A percentile compares a stretch with the other conserved stretches of the same genome.
These are phyloP conservation scores for Talaromyces trachyspermus DNA, from an alignment of 495 filamentous ascomycete species.

Conservation along the genomic window DNA sequence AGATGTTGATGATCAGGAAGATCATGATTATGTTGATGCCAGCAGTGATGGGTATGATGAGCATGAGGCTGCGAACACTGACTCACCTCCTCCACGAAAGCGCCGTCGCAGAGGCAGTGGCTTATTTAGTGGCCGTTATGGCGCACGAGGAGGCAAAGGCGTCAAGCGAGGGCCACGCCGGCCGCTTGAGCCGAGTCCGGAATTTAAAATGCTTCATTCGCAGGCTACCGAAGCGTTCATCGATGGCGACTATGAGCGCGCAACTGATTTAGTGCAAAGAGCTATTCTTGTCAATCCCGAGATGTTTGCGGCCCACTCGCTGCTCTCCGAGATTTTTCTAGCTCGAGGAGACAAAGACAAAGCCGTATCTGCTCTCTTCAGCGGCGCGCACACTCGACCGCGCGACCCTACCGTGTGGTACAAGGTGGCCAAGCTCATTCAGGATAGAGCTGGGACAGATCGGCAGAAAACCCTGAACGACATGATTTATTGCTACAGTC, in stretches of 20 bases:
- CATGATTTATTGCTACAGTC: conserved; percentile 61
- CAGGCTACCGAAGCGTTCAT: conserved; percentile 65
- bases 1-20: background rate
- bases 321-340: conserved; percentile 65
- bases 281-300: conserved; percentile 80
- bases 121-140: conserved; percentile 34
- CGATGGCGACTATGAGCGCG: conserved; percentile 54
- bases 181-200: conserved; percentile 60
- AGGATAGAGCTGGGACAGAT: conserved; percentile 52
- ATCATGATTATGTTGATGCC: background rate
- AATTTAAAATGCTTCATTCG: conserved; percentile 67
- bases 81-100: conserved; percentile 19
- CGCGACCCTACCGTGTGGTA: conserved; percentile 62
- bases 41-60: conserved; percentile 24
- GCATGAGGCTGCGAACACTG: conserved; percentile 23
- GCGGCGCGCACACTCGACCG: conserved; percentile 64
- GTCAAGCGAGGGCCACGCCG: conserved; percentile 60
- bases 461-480: conserved; percentile 43
- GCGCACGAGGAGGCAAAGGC: conserved; percentile 42
- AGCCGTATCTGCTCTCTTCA: conserved; percentile 58
- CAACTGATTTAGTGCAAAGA: conserved; percentile 52
- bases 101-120: conserved; percentile 31
- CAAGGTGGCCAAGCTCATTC: conserved; percentile 56
- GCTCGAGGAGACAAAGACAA: conserved; percentile 61
- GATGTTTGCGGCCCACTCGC: conserved; percentile 68